Conservation (phyloP, 352 stramenopile species). For the Phytophthora niederhauseri region DNA sequence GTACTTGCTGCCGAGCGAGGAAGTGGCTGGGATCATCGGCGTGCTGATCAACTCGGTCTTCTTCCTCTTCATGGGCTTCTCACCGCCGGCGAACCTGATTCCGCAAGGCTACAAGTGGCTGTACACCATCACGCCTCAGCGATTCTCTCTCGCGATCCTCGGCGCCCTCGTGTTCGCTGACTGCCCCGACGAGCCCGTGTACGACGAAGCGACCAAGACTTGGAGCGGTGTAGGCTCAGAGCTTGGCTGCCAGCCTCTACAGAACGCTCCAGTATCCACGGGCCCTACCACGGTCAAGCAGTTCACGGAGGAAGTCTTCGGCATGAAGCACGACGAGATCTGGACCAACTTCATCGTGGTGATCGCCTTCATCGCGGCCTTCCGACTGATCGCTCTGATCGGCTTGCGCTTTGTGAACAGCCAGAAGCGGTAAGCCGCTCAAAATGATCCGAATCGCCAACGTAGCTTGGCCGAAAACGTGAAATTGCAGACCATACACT, state of each 20-base stretch:
- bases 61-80: constrained; percentile 50
- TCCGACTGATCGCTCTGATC: constrained; percentile 50
- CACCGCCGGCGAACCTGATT: constrained; percentile 38
- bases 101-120: constrained; percentile 47
- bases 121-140: constrained; percentile 42
- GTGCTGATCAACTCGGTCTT: constrained; percentile 43
- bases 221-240: constrained; percentile 34
- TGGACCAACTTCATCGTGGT: constrained; percentile 42
- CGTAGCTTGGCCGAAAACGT: no score
- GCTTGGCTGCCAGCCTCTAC: constrained; percentile 44
- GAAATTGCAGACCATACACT: no score
- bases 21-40: constrained; percentile 33
- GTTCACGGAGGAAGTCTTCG: constrained; percentile 49
- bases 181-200: constrained; percentile 40
- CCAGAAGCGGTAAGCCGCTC: constrained; percentile 44
- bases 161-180: constrained; percentile 35
- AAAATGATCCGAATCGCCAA: no score
- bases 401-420: constrained; percentile 56
- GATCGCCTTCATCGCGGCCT: constrained; percentile 46
- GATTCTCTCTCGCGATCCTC: constrained; percentile 39
- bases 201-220: constrained; percentile 31
- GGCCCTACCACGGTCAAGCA: constrained; percentile 44
- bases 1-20: constrained; percentile 37
- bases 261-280: constrained; percentile 34
- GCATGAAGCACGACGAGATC: constrained; percentile 59